Evolutionary conservation across 1,139 yeast genomes (phyloP), one percentile per base, ranked within the genome.

Genomic region (Candida labiduridarum): DNA sequence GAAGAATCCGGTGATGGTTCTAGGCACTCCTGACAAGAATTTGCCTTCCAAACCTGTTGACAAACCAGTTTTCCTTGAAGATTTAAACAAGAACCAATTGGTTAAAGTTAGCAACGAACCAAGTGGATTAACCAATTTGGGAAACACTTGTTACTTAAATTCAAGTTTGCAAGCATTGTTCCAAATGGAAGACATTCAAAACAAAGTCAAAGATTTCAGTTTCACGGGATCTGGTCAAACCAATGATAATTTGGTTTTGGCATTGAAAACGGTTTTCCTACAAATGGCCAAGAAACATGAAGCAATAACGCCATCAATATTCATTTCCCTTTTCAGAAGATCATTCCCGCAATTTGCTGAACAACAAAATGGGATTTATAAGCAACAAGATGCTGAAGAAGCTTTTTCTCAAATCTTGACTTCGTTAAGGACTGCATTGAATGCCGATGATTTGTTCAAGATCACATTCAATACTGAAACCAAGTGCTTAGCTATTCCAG

Each of bases 301-400:
- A 62, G 68, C 61, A 61, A 77, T 64, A 67, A 84, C 60, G 66
- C 97, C 96, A 19, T 69, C 83, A 35, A 73, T 83, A 41, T 82
- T 92, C 54, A 73, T 92, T 54, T 74, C 83, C 36, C 71, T 83
- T 36, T 75, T 89, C 55, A 81, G 94, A 68, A 74, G 76, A 49
- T 72, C 77, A 18, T 89, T 82, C 62, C 97, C 98, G 1, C 98
- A 95, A 69, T 94, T 95, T 69, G 89, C 88, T 42, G 97, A 94
- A 64, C 77, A 80, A 56, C 83, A 82, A 47, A 78, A 79, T 46
- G 97, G 97, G 1, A 76, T 80, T 52, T 88, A 80, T 65, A 91
- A 89, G 66, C 99, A 94, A 71, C 99, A 94, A 68, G 99, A 94
- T 74, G 99, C 99, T 0, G 99, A 94, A 71, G 99, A 94, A 66